phyloP scores from a whole-genome alignment of 108 stramenopile genomes.

The Pseudonitzschia multiseries region DNA sequence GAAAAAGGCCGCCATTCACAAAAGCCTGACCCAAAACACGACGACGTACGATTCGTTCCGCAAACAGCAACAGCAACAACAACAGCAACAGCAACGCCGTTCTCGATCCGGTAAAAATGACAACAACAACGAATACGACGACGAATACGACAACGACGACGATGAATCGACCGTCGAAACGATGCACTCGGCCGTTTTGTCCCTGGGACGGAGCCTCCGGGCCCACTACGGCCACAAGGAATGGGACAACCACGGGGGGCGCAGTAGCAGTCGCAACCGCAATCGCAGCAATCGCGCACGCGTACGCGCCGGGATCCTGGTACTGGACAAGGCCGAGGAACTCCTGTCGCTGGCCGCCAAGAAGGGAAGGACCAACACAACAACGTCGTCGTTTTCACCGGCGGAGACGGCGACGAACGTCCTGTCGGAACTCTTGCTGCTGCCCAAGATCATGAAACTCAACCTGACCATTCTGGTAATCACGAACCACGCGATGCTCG shows the following conservation, averaged over 20 bases:
- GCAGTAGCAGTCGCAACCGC: not conserved
- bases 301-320: conserved; percentile 56
- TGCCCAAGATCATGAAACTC: conserved; percentile 61
- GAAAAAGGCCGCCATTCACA: conserved; percentile 9
- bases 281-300: no score
- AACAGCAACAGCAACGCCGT: not conserved
- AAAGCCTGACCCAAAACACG: not conserved
- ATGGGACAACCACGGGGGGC: not conserved
- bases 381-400: not conserved
- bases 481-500: conserved; percentile 42
- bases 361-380: not conserved
- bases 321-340: conserved; percentile 73
- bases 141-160: conserved; percentile 25
- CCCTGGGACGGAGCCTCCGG: conserved; percentile 31
- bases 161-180: conserved; percentile 24
- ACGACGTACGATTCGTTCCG: not conserved
- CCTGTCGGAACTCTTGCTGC: conserved; percentile 53
- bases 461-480: conserved; percentile 65
- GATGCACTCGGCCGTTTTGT: conserved; percentile 15
- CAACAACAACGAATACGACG: conserved; percentile 19
- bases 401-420: conserved; percentile 18
- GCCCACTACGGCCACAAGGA: conserved; percentile 12
- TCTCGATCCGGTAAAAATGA: no score
- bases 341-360: conserved; percentile 38
- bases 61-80: not conserved